Evolutionary conservation across 2,329 filamentous ascomycete species (phyloP).

Genomic region (Atkinsonella hypoxylon): DNA sequence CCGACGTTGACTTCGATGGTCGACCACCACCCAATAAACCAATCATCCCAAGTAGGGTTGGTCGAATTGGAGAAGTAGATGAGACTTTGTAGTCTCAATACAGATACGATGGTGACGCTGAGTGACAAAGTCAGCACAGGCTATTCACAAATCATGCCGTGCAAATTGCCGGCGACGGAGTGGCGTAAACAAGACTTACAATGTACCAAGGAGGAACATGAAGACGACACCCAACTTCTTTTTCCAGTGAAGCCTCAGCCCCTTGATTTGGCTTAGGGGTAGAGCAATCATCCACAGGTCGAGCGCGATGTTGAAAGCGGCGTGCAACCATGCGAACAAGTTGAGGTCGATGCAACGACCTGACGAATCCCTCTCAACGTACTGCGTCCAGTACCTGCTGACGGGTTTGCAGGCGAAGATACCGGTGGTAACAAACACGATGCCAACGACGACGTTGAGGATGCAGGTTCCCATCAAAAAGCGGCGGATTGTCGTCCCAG

Average conservation of each 20-base stretch:
- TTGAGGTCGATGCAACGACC: conserved; percentile 6
- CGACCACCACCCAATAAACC: conserved; percentile 5
- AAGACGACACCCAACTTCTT: conserved; percentile 6
- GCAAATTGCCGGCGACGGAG: neutral
- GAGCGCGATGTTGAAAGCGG: neutral
- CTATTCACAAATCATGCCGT: too few relatives aligned
- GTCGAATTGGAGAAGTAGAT: conserved; percentile 4
- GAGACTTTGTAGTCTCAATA: conserved; percentile 5
- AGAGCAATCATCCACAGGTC: conserved; percentile 8
- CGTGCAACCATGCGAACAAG: conserved; percentile 5
- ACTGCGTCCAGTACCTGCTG: conserved; percentile 27
- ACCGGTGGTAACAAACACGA: conserved; percentile 19
- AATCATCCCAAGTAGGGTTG: conserved; percentile 7
- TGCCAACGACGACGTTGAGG: conserved; percentile 19
- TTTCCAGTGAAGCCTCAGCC: conserved; percentile 3
- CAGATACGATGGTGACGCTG: conserved; percentile 5
- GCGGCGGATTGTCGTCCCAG: conserved; percentile 15
- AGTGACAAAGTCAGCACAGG: neutral
- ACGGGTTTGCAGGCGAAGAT: conserved; percentile 29
- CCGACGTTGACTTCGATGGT: conserved; percentile 6
- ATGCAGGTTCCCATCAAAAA: conserved; percentile 21
- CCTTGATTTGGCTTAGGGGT: conserved; percentile 5
- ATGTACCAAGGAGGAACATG: conserved; percentile 7
- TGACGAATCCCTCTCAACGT: conserved; percentile 19
- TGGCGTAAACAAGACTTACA: neutral